Conservation (phyloP, 805 yeast species). For the Candida ascalaphidarum region DNA sequence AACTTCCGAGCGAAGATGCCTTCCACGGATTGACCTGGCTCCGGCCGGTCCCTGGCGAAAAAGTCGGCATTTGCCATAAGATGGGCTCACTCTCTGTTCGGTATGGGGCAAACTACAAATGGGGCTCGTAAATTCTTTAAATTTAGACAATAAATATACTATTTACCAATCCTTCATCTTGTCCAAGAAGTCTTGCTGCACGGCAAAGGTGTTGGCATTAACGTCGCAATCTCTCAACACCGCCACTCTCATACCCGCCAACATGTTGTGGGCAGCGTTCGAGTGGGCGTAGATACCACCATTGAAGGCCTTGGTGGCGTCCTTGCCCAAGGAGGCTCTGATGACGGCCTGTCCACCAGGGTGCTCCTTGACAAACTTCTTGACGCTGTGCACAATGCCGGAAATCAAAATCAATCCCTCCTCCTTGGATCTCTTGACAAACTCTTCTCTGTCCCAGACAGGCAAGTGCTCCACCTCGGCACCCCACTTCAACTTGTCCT, state of each 20-base stretch:
- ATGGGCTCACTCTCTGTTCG: no score
- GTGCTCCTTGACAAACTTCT: conserved; percentile 61
- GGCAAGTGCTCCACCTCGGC: conserved; percentile 57
- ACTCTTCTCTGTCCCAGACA: conserved; percentile 63
- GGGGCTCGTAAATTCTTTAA: no score
- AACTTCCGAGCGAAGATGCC: no score
- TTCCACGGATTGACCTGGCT: no score
- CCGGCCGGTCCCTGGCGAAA: no score
- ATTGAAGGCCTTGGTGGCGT: conserved; percentile 76
- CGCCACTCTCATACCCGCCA: conserved; percentile 79
- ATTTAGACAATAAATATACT: no score
- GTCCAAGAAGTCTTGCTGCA: conserved; percentile 39
- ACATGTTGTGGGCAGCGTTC: conserved; percentile 76
- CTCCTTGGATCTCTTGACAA: conserved; percentile 40
- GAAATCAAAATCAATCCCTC: conserved; percentile 61
- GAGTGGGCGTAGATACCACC: conserved; percentile 85
- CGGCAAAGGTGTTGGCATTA: conserved; percentile 41
- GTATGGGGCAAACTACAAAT: no score
- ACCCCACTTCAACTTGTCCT: conserved; percentile 67
- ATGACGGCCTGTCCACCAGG: conserved; percentile 79
- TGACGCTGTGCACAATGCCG: conserved; percentile 74
- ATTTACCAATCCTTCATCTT: conserved; percentile 21
- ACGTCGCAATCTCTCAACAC: conserved; percentile 64
- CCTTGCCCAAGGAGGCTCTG: conserved; percentile 67
- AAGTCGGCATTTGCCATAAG: no score